Evolutionary conservation across 1,139 yeast species (phyloP), one percentile per base, ranked within the genome.

Genomic region (Arxiozyma heterogenica): DNA sequence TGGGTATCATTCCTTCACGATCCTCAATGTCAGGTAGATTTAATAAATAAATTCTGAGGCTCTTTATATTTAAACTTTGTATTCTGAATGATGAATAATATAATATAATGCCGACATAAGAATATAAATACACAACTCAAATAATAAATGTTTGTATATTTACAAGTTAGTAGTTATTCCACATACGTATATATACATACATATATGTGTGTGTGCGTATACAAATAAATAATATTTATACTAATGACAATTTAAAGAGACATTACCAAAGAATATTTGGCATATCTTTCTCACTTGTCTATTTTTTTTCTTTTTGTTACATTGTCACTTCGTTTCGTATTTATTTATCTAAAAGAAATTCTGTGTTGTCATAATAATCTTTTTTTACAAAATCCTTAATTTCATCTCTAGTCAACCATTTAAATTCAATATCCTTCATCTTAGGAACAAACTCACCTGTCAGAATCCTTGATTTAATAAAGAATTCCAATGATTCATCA

Each of bases 341-440:
- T 54, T 46, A 62, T 47, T 59, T 58, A 25, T 68, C 60, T 43
- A 81, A 74, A 66, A 83, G 73, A 66, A 77, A 83, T 59, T 75
- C 73, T 48, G 81, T 75, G 50, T 78, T 65, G 41, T 74, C 65
- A 67, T 72, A 90, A 70, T 88, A 88, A 39, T 74, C 76, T 44
- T 69, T 64, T 51, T 76, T 75, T 57, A 88, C 83, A 56, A 75
- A 71, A 41, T 77, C 75, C 59, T 75, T 71, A 57, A 90, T 75
- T 71, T 93, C 98, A 54, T 86, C 89, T 67, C 83, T 87, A 45
- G 90, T 80, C 61, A 90, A 76, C 98, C 98, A 93, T 64, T 84
- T 81, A 71, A 72, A 87, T 50, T 80, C 84, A 45, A 66, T 61
- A 44, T 68, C 63, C 9, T 53, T 50, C 2, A 20, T 42, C 12